Evolutionary conservation across 176 grass and related monocot genomes (phyloP), one percentile per base, ranked within the genome.

Genomic region (Aegilops umbellulata): DNA sequence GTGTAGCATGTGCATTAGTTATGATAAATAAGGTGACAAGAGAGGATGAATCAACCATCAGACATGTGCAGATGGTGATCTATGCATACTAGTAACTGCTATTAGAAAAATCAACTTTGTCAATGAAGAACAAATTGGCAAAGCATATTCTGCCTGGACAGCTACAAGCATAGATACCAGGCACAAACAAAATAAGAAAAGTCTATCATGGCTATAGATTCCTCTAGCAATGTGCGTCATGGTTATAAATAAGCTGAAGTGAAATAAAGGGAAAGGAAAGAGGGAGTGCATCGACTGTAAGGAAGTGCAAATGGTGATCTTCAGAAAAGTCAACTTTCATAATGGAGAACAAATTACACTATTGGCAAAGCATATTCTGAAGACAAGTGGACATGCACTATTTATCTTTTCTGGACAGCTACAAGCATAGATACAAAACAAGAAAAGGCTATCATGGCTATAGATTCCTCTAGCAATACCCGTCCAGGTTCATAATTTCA

Each of bases 401-500:
- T 8, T 30, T 57, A 65, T 84, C 63, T 63, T 55, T 79, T 47
- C 32, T 65, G 12, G 53, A n/a, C n/a, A 79, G 74, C 38, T 51
- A 72, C 65, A 39, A 74, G 72, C 24, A 49, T 8, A 49, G 13
- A 19, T 73, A 55, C 8, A 39, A 32, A 60, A 71, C 4, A 62
- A 55, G 11, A 14, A 22, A 49, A 62, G 22, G 22, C 35, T 61
- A 51, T 62, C 49, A 78, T 79, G 16, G 20, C n/a, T 66, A 26
- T 13, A 57, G 69, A 74, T 77, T 78, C 77, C 27, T 74, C 15
- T 81, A 79, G 47, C 4, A 79, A 74, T 72, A 82, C 36, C 16
- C 38, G 24, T 82, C 78, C 35, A 10, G 42, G 36, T 53, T 82
- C 24, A 53, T 57, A 64, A 41, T 70, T 70, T 82, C 27, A 63